These are phyloP conservation scores for Goffeauzyma gilvescens DNA, from an alignment of 768 basidiomycete species.

Conservation along the genomic window DNA sequence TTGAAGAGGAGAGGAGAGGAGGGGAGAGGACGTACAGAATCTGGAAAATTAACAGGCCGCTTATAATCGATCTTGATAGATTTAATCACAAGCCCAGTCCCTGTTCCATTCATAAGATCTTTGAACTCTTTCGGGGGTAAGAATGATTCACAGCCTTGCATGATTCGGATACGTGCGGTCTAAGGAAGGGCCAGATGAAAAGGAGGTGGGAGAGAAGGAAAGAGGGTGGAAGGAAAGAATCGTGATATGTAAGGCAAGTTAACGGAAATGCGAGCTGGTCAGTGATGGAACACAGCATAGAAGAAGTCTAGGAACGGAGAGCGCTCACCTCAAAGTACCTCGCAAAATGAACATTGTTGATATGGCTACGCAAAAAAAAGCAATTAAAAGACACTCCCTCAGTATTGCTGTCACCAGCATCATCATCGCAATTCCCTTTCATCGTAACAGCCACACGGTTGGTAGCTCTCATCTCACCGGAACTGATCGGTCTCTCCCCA, in stretches of 20 bases:
- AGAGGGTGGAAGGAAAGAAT: too few species aligned
- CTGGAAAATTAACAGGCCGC: conserved; percentile 7
- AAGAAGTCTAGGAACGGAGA: neutral
- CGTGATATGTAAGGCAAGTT: too few species aligned
- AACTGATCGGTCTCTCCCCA: conserved; percentile 8
- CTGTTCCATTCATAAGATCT: neutral
- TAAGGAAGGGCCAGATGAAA: neutral
- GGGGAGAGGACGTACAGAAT: neutral
- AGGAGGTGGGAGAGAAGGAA: too few species aligned
- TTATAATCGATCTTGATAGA: conserved; percentile 4
- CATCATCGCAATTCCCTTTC: too few species aligned
- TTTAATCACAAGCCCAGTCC: conserved; percentile 4
- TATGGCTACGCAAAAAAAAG: too few species aligned
- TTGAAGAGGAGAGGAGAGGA: neutral
- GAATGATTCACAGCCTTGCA: neutral
- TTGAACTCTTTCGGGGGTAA: neutral
- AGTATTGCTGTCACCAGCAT: too few species aligned
- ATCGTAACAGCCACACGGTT: neutral
- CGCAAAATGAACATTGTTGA: conserved; percentile 7
- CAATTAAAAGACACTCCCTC: too few species aligned
- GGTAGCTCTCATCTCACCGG: neutral
- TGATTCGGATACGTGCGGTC: neutral
- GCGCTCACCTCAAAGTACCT: conserved; percentile 7
- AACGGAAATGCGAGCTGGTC: too few species aligned
- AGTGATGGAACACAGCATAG: neutral